Evolutionary conservation across 2,329 filamentous ascomycete species (phyloP), one percentile per base, ranked within the genome.

Genomic region (Leptographium lundbergii): DNA sequence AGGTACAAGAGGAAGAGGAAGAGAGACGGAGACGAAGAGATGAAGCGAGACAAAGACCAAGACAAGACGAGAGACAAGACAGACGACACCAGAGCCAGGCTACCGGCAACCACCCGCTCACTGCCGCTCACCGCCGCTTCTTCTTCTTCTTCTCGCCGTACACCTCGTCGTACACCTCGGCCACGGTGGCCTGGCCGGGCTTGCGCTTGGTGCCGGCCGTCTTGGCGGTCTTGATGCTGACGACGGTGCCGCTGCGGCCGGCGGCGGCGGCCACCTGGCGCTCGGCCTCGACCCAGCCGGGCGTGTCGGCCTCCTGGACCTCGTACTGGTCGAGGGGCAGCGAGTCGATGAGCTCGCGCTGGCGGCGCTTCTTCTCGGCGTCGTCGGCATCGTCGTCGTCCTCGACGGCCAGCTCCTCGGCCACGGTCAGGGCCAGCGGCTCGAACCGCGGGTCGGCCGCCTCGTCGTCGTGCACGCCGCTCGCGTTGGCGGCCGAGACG

Each of bases 341-440:
- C 63, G 91, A 87, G 75, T 96, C 89, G 67, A 97, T 96, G 64
- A 97, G 77, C 65, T 89, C 88, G 66, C 87, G 84, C 72, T 95
- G 89, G 66, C 87, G 84, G 53, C 61, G 57, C 73, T 92, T 89
- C 71, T 36, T n/a, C 13, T 57, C 90, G 34, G 7, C 54, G 7
- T 88, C 84, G 61, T 91, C 84, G 1, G 87, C 91, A 14, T 85
- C 91, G 68, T 94, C 88, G 10, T 57, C 55, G 3, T 34, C 84
- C 54, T 77, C 77, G 1, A 87, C 91, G 58, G 86, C 86, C 22
- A 97, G 78, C 71, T 97, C 94, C 11, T 94, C 88, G 34, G 90
- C 83, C 7, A 96, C 75, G 6, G 80, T 78, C 52, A 80, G 81
- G 56, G 85, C 79, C n/a, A 95, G 74, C 0, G 90, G 87, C 58